phyloP scores from a whole-genome alignment of 257 asterid species.

The Solanum acaule region DNA sequence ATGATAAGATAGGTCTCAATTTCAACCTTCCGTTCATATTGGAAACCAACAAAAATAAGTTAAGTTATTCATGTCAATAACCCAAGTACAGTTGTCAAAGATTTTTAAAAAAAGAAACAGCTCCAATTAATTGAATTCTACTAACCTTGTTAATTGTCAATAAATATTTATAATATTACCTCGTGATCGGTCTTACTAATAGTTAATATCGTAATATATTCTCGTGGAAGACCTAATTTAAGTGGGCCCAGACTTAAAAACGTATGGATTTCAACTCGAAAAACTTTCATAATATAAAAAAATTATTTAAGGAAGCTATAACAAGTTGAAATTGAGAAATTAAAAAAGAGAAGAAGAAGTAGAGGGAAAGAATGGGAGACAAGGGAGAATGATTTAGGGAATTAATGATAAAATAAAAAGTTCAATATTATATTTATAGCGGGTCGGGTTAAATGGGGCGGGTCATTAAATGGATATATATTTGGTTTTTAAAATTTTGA shows the following conservation, averaged over 20 bases:
- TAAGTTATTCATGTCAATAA: not conserved
- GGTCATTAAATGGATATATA: too few relatives aligned
- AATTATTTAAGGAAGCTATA: not conserved
- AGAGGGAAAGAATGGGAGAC: too few relatives aligned
- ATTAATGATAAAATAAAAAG: too few relatives aligned
- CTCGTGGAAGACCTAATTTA: not conserved
- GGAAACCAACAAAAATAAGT: not conserved
- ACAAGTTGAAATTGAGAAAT: too few relatives aligned
- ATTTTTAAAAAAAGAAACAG: not conserved
- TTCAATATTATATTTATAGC: too few relatives aligned
- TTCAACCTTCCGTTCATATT: not conserved
- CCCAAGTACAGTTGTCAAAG: not conserved
- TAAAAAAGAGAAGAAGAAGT: too few relatives aligned
- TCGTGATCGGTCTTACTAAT: not conserved
- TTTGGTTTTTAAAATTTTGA: too few relatives aligned
- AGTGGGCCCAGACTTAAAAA: not conserved
- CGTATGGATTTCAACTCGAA: not conserved
- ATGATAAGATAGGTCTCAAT: not conserved
- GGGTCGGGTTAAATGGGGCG: fast-evolving
- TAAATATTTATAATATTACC: not conserved
- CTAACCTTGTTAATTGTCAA: too few relatives aligned
- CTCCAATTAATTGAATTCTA: too few relatives aligned
- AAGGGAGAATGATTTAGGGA: too few relatives aligned
- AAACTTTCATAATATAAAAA: not conserved
- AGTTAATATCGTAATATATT: not conserved